Evolutionary conservation across 2,329 filamentous ascomycete species (phyloP).

Genomic region (Didymellaceae sp.): DNA sequence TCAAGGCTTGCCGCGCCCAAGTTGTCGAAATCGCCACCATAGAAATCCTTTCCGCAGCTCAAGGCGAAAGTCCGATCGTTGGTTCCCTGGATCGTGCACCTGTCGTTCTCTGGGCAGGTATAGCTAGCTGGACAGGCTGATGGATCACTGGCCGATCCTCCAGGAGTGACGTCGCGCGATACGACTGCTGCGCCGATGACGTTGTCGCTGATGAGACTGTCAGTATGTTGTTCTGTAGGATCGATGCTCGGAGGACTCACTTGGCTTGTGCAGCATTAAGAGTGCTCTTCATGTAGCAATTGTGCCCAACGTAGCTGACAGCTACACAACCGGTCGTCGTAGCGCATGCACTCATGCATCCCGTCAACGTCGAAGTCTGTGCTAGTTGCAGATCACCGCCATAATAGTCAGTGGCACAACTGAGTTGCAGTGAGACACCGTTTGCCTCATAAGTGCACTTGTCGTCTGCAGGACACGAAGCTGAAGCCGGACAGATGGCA

Average conservation of each 20-base stretch:
- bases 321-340: not conserved
- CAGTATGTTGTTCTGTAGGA: too few species aligned
- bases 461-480: not conserved
- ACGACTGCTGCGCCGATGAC: too few species aligned
- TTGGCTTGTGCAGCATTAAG: not conserved
- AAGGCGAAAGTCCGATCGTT: not conserved
- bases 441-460: not conserved
- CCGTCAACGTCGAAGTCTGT: not conserved
- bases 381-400: not conserved
- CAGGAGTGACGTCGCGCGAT: not conserved
- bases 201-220: too few species aligned
- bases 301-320: not conserved
- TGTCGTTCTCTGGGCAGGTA: not conserved
- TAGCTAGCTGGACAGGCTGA: not conserved
- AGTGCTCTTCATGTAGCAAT: conserved; percentile 2
- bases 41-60: not conserved
- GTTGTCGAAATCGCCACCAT: not conserved
- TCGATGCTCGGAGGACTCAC: not conserved
- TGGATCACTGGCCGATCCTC: not conserved
- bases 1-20: not conserved
- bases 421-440: not conserved
- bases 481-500: not conserved
- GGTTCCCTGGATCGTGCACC: not conserved
- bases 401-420: not conserved
- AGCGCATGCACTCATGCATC: conserved; percentile 2